Evolutionary conservation across 164 flowering plant species (phyloP).

Genomic region (Vitis amurensis): DNA sequence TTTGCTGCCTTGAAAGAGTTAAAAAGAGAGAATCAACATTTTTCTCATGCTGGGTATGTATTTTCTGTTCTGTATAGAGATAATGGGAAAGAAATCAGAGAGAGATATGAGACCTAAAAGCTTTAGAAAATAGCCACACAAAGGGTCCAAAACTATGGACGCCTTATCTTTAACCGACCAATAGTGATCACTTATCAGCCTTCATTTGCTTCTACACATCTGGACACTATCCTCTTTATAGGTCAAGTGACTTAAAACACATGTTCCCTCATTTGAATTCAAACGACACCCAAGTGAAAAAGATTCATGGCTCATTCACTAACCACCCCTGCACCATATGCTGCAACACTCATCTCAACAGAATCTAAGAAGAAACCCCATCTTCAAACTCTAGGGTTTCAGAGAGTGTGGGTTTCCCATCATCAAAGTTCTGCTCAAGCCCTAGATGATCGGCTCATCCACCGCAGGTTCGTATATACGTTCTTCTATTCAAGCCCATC

Average conservation of each 20-base stretch:
- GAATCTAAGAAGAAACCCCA: slow-evolving; percentile 2
- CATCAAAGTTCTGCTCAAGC: background rate
- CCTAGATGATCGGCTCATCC: background rate
- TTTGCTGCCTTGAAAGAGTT: too few species aligned
- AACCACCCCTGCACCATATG: slow-evolving; percentile 8
- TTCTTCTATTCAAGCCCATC: background rate
- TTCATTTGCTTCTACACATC: background rate
- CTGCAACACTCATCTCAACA: slow-evolving; percentile 5
- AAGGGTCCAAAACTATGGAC: too few species aligned
- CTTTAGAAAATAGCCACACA: too few species aligned
- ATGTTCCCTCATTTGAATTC: background rate
- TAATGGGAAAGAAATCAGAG: too few species aligned
- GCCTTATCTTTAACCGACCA: slow-evolving; percentile 13
- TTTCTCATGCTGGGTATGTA: too few species aligned
- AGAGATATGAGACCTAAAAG: too few species aligned
- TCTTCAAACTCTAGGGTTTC: background rate
- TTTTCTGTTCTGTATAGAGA: too few species aligned
- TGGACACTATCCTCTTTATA: slow-evolving; percentile 14
- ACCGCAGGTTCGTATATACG: slow-evolving; percentile 19
- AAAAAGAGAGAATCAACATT: too few species aligned
- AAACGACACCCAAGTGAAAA: background rate
- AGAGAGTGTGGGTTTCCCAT: slow-evolving; percentile 4
- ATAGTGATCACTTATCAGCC: slow-evolving; percentile 5
- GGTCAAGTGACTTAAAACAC: background rate
- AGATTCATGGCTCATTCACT: slow-evolving; percentile 30